Evolutionary conservation across 108 stramenopile genomes (phyloP), one percentile per base, ranked within the genome.

Genomic region (Stephanodiscus triporus): DNA sequence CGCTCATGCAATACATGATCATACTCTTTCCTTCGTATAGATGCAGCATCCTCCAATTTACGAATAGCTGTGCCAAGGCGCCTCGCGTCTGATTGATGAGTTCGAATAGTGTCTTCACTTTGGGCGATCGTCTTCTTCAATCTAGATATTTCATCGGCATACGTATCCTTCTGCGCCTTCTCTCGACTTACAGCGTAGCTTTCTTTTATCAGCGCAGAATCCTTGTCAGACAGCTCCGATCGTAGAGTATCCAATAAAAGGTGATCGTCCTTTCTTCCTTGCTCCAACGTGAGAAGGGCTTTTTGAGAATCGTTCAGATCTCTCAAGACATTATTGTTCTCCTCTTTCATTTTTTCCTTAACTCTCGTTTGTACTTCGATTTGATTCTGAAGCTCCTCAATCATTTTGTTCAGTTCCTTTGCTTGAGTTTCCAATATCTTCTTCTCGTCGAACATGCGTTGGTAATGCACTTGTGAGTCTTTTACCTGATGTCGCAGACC

Each of bases 1-100:
- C 94, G 79, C 74, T 95, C 90, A 63, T 88, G 88, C 29, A 95
- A 87, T 34, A 91, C 76, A 72, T 88, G 84, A 63, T 91, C 89
- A 61, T 82, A 88, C 77, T 93, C 91, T 68, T 84, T 90, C 26
- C 82, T 70, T 71, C 92, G 91, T 66, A 76, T 64, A 29, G 83
- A 45, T 17, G 86, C 91, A 57, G 85, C 86, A 43, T 92, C 92
- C 69, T 95, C 94, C 77, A 93, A 78, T 51, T 85, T 75, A 27
- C 89, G 66, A 54, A 93, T 84, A 63, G 89, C 85, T 10, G 70
- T 76, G 16, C 86, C 72, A 37, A 95, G 72, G 19, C 88, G 72
- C 53, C 73, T 55, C 9, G 75, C 79, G 50, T 87, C 73, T 32
- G 85, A 80, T 69, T 84, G 69, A n/a, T 81, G 88, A 63, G 85